These are phyloP conservation scores for Chrysoporthe puriensis DNA, from an alignment of 2,329 filamentous ascomycete genomes.

Conservation along the genomic window DNA sequence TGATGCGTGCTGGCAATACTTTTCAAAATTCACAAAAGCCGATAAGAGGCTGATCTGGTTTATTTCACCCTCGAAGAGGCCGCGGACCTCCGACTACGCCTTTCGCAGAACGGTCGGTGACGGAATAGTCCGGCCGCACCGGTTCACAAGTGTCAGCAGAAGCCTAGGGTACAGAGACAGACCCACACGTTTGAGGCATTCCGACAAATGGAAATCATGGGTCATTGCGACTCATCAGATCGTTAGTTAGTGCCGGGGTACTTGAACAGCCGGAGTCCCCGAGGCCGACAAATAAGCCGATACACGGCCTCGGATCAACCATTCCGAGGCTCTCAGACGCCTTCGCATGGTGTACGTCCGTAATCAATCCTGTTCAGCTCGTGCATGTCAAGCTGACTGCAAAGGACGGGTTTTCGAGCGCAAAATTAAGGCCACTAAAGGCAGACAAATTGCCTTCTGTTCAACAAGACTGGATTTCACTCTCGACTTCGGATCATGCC, in stretches of 20 bases:
- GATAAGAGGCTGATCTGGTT: neutral
- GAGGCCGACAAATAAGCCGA: conserved; percentile 12
- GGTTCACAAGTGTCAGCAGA: neutral
- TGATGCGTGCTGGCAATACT: neutral
- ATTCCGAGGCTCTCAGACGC: too few species aligned
- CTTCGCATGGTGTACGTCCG: too few species aligned
- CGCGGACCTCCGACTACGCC: neutral
- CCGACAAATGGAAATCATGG: neutral
- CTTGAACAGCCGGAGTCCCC: neutral
- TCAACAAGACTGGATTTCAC: too few species aligned
- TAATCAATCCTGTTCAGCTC: too few species aligned
- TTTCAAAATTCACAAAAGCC: neutral
- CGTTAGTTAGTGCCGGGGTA: neutral
- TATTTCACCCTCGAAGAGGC: neutral
- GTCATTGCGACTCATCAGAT: conserved; percentile 17
- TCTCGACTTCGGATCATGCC: too few species aligned
- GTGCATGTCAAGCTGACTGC: too few species aligned
- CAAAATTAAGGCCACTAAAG: too few species aligned
- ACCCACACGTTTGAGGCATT: neutral
- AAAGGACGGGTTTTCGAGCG: too few species aligned
- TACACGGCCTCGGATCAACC: neutral
- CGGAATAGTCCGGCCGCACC: neutral
- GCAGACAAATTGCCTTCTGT: too few species aligned
- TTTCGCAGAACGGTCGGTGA: neutral
- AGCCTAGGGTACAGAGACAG: neutral